phyloP scores from a whole-genome alignment of 257 asterid genomes.

The Jasminum sambac region DNA sequence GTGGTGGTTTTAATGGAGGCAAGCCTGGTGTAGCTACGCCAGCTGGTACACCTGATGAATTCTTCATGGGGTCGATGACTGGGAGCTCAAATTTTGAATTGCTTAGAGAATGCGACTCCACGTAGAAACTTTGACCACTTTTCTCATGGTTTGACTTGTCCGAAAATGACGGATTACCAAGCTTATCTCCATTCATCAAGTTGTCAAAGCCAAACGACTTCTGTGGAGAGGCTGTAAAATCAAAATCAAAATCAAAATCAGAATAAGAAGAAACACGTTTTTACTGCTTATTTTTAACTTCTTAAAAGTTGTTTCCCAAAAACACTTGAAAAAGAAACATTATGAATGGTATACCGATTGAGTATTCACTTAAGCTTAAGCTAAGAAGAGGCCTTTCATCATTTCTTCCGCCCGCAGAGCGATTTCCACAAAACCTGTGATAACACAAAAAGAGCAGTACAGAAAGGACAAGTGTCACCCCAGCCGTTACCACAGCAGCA shows the following conservation, averaged over 20 bases:
- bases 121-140: constrained; percentile 28
- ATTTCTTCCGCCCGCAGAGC: constrained; percentile 50
- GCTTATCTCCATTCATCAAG: constrained; percentile 43
- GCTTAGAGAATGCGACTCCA: constrained; percentile 30
- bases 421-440: constrained; percentile 46
- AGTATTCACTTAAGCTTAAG: constrained; percentile 74
- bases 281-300: too few relatives aligned
- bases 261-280: constrained; percentile 20
- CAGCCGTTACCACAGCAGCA: constrained; percentile 69
- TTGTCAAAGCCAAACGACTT: constrained; percentile 44
- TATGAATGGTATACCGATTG: constrained; percentile 44
- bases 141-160: constrained; percentile 28
- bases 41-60: constrained; percentile 34
- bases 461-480: constrained; percentile 47
- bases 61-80: constrained; percentile 23
- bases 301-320: not conserved
- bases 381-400: constrained; percentile 92
- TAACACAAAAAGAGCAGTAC: constrained; percentile 60
- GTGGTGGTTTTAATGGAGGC: constrained; percentile 83
- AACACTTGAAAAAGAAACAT: not conserved
- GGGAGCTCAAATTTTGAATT: constrained; percentile 46
- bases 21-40: constrained; percentile 36
- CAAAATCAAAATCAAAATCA: constrained; percentile 20
- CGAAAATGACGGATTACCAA: constrained; percentile 41
- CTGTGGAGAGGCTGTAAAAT: constrained; percentile 63